phyloP scores from a whole-genome alignment of 2,329 filamentous ascomycete species.

The Didymella arachidicola region DNA sequence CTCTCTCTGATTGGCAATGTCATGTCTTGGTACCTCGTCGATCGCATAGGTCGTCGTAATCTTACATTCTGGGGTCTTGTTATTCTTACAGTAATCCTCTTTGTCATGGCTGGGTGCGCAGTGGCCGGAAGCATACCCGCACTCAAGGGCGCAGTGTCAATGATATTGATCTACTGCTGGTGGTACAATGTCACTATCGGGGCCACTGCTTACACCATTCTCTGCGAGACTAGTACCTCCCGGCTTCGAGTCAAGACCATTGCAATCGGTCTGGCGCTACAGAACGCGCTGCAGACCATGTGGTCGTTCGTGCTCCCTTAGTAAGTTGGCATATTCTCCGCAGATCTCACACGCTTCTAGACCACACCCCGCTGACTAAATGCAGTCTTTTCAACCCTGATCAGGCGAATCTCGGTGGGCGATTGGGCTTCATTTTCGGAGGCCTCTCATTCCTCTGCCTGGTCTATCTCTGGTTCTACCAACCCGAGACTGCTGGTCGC shows the following conservation, averaged over 20 bases:
- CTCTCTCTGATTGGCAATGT: slow-evolving; percentile 68
- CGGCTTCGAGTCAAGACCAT: slow-evolving; percentile 82
- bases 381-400: background rate
- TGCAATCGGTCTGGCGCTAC: slow-evolving; percentile 73
- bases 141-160: slow-evolving; percentile 48
- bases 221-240: slow-evolving; percentile 81
- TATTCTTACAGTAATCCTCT: slow-evolving; percentile 69
- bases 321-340: slow-evolving; percentile 68
- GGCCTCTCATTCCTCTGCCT: slow-evolving; percentile 78
- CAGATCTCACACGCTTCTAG: background rate
- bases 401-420: slow-evolving; percentile 62
- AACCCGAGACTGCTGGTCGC: slow-evolving; percentile 78
- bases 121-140: slow-evolving; percentile 45
- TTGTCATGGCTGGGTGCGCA: slow-evolving; percentile 75
- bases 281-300: slow-evolving; percentile 65
- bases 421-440: slow-evolving; percentile 86
- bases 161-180: slow-evolving; percentile 57
- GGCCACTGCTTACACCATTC: slow-evolving; percentile 85
- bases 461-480: slow-evolving; percentile 77
- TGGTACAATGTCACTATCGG: slow-evolving; percentile 85
- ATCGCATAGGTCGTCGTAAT: slow-evolving; percentile 74
- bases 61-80: slow-evolving; percentile 75
- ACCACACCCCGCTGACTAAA: background rate
- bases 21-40: slow-evolving; percentile 79
- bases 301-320: slow-evolving; percentile 68